Evolutionary conservation across 2,329 filamentous ascomycete genomes (phyloP), one percentile per base, ranked within the genome.

Genomic region (Penicillium sp.): DNA sequence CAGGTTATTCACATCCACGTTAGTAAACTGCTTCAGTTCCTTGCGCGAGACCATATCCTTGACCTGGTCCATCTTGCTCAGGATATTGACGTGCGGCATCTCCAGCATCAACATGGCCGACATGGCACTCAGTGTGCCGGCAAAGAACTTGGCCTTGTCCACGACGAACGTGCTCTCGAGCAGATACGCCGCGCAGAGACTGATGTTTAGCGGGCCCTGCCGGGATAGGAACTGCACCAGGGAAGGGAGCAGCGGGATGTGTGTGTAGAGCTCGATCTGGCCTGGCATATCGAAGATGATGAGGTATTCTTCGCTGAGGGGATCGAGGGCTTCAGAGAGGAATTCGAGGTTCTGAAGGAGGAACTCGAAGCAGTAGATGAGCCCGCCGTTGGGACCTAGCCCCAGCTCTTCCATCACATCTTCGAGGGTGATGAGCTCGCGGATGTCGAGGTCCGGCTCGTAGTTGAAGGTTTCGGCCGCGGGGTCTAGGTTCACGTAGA

Each of bases 241-340:
- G 19, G 83, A 81, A 1, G 93, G 93, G 29, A 98, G 76, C 57
- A 98, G 86, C 33, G 93, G 93, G 29, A 97, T 87, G 68, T 98
- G 93, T 2, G 91, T 97, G 73, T 97, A 98, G 13, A 98, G 81
- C 73, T 98, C 93, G 69, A 98, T 97, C 74, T 98, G 93, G 50
- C 93, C 93, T 0, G 93, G 93, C 87, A 97, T 96, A 72, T 98
- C 93, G 72, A 98, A 89, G 56, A 98, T 87, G 69, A 97, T 95
- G 55, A 98, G 80, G 69, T 95, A 96, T 62, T 97, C 93, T 62
- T 98, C 93, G 9, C 88, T 91, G 49, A 95, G 76, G 35, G 83
- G 80, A 61, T 95, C 88, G 49, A 96, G 81, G 17, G 86, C 83
- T 55, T 94, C 86, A 41, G 86, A 87, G 43, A 96, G 75, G 71